Percentiles rank a stretch among this genome's conserved stretches.
phyloP scores from a whole-genome alignment of 495 filamentous ascomycete species.

The Aspergillus taichungensis region DNA sequence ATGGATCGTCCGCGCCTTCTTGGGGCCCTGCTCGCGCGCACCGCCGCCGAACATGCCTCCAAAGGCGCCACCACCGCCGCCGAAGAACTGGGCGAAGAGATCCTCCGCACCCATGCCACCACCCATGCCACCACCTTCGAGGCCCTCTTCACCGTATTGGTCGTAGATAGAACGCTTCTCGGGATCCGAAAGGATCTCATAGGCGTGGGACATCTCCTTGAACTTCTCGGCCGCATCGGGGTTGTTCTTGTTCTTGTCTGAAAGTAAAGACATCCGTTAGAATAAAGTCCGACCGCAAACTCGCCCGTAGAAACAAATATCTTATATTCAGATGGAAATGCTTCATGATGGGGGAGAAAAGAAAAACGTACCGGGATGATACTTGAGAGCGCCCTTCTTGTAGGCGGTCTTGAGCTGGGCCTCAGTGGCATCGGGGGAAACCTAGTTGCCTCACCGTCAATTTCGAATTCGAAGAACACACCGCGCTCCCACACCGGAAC shows the following conservation, averaged over 20 bases:
- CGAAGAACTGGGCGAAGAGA: constrained; percentile 96
- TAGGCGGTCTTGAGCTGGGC: constrained; percentile 83
- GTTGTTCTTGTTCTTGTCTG: constrained; percentile 95
- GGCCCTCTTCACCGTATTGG: constrained; percentile 92
- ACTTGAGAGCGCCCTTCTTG: constrained; percentile 81
- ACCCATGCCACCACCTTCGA: constrained; percentile 75
- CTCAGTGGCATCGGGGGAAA: constrained; percentile 62
- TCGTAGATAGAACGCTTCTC: constrained; percentile 91
- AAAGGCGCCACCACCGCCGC: constrained; percentile 71
- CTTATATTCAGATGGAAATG: too few relatives aligned
- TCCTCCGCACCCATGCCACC: constrained; percentile 95
- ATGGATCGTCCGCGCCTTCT: constrained; percentile 92
- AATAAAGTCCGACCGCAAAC: background rate
- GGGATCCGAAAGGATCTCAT: constrained; percentile 85
- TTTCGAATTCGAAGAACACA: background rate
- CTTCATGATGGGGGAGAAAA: too few relatives aligned
- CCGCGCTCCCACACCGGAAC: constrained; percentile 19
- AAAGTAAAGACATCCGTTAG: constrained; percentile 5
- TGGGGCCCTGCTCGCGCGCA: constrained; percentile 74
- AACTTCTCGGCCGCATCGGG: constrained; percentile 93
- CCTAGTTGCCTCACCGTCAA: constrained; percentile 42
- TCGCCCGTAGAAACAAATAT: too few relatives aligned
- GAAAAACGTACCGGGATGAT: constrained; percentile 67
- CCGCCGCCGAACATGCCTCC: constrained; percentile 81
- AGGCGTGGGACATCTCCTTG: constrained; percentile 92